Base-by-base conservation (phyloP, 805 yeast species). In the Candida berthetii region DNA sequence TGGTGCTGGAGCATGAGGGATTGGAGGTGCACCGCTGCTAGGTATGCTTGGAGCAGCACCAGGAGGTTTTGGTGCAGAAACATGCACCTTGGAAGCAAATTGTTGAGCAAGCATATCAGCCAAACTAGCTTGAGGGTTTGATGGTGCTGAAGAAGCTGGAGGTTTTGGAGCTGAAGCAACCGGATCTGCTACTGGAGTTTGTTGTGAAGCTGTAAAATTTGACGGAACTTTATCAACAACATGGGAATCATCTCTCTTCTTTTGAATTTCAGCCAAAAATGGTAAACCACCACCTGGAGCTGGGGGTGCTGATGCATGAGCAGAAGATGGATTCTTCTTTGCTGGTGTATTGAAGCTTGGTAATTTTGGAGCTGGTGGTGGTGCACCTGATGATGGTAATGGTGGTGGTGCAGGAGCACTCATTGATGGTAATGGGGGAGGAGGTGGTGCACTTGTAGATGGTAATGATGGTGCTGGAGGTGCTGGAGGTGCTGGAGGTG, bases 201-300 rank as follows among this genome's bases (percentile, higher is more conserved):
- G 44, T 18, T 47, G 43, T 5, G 56, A 55, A 13, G 62, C 55
- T 10, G 48, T 42, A 45, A 52, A 46, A 40, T 44, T 38, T n/a
- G 47, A 36, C 13, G 58, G 58, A 10, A 57, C 58, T 3, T 60
- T 54, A 41, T 69, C 78, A n/a, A 78, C 65, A 13, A 75, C 80
- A 53, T 65, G 54, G 1, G 70, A 44, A 17, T 78, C 79, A 46
- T 72, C 68, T 55, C 83, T 65, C 53, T 72, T 75, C 32, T 72
- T 68, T 45, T 77, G 76, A 38, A 79, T 78, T 44, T 78, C 76
- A 1, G 78, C 78, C 38, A 78, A 64, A 49, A 79, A 78, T 7
- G 85, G 84, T 19, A 78, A 54, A 1, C 76, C 77, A 25, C 60
- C 62, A 6, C 58, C 44, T 53, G 49, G 31, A n/a, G 39, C 37